Evolutionary conservation across 257 asterid genomes (phyloP).

Genomic region (Knoxia roxburghii): DNA sequence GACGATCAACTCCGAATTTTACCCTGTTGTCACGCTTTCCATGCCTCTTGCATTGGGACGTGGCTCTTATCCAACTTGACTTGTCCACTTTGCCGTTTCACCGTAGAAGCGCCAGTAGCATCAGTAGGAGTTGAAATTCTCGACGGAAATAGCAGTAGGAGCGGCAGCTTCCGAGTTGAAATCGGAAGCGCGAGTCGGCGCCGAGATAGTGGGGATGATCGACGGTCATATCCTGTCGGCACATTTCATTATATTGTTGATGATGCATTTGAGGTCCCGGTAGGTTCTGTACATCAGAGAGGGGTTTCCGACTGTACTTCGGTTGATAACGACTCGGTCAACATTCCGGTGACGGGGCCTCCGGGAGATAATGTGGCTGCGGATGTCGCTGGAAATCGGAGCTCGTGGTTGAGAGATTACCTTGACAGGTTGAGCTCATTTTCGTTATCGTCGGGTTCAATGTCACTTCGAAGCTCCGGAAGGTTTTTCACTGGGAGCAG

Average conservation of each 20-base stretch:
- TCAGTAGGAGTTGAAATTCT: slow-evolving; percentile 1
- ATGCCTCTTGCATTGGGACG: slow-evolving; percentile 72
- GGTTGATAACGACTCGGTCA: slow-evolving; percentile 52
- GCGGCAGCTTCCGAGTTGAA: slow-evolving; percentile 69
- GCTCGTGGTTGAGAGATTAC: slow-evolving; percentile 80
- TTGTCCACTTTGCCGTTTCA: slow-evolving; percentile 84
- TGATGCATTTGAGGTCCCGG: slow-evolving; percentile 58
- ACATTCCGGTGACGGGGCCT: slow-evolving; percentile 34
- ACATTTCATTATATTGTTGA: slow-evolving; percentile 74
- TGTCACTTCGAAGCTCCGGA: slow-evolving; percentile 77
- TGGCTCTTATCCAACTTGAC: slow-evolving; percentile 74
- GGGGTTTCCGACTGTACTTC: slow-evolving; percentile 46
- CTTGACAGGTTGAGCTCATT: slow-evolving; percentile 56
- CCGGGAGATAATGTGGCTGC: slow-evolving; percentile 62
- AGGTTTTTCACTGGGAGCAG: slow-evolving; percentile 73
- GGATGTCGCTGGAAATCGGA: slow-evolving; percentile 53
- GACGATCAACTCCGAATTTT: slow-evolving; percentile 64
- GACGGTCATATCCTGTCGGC: slow-evolving; percentile 68
- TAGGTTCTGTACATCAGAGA: slow-evolving; percentile 44
- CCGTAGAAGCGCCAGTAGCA: slow-evolving; percentile 41
- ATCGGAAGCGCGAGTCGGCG: slow-evolving; percentile 76
- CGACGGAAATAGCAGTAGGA: slow-evolving; percentile 8
- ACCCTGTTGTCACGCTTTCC: slow-evolving; percentile 96
- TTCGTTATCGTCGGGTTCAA: slow-evolving; percentile 53
- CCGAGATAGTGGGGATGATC: slow-evolving; percentile 28